Evolutionary conservation across 495 filamentous ascomycete species (phyloP).

Genomic region (Penicillium coprophilum): DNA sequence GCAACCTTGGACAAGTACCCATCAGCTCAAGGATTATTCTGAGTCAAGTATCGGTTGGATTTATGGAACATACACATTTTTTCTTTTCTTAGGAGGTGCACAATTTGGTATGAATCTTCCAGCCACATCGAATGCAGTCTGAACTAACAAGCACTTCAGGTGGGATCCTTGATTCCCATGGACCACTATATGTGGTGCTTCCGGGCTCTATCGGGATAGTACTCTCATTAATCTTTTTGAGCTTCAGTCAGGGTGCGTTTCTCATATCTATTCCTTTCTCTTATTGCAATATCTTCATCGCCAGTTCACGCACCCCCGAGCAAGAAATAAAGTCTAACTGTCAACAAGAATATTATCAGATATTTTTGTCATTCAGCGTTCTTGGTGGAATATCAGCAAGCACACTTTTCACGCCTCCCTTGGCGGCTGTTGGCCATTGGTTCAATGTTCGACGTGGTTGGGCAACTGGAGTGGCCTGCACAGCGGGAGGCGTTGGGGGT

Average conservation of each 20-base stretch:
- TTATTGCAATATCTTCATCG: neutral
- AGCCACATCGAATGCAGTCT: neutral
- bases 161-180: slow-evolving; percentile 32
- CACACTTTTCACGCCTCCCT: slow-evolving; percentile 63
- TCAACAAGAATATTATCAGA: slow-evolving; percentile 42
- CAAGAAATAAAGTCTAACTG: neutral
- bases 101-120: slow-evolving; percentile 27
- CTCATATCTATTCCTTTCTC: neutral
- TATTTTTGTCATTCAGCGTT: slow-evolving; percentile 42
- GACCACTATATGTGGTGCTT: slow-evolving; percentile 22
- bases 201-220: slow-evolving; percentile 34
- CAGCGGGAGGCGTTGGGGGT: slow-evolving; percentile 68
- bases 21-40: slow-evolving; percentile 55
- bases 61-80: slow-evolving; percentile 64
- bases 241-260: slow-evolving; percentile 43
- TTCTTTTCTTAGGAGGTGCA: slow-evolving; percentile 52
- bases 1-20: slow-evolving; percentile 54
- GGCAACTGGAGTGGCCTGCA: slow-evolving; percentile 71
- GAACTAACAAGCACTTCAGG: slow-evolving; percentile 19
- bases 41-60: slow-evolving; percentile 70
- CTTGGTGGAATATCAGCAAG: slow-evolving; percentile 37
- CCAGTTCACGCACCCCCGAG: neutral
- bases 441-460: slow-evolving; percentile 66
- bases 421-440: slow-evolving; percentile 62
- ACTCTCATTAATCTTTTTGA: slow-evolving; percentile 42